phyloP scores from a whole-genome alignment of 73 alveolate genomes.

The Tetrahymena elliotti region DNA sequence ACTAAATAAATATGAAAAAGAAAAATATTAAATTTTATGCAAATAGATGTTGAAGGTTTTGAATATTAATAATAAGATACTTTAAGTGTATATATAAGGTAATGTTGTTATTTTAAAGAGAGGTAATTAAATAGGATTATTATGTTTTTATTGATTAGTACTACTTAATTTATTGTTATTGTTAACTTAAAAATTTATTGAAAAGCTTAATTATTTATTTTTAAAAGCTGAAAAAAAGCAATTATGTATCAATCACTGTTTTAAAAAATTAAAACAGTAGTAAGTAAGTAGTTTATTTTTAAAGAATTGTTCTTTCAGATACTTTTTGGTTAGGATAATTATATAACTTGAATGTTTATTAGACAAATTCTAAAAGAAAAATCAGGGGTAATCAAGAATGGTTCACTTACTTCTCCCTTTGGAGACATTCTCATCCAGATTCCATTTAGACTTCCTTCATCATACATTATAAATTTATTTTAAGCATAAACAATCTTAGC shows the following conservation, averaged over 20 bases:
- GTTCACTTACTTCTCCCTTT: neutral
- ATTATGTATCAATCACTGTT: no score
- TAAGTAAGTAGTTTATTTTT: no score
- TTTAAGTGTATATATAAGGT: neutral
- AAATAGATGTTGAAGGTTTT: neutral
- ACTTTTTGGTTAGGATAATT: neutral
- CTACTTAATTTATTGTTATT: neutral
- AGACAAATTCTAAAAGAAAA: neutral
- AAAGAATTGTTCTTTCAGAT: neutral
- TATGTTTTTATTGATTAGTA: neutral
- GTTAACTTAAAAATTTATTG: neutral
- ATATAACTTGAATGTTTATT: neutral
- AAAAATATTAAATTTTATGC: neutral
- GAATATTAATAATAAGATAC: neutral
- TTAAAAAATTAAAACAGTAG: no score
- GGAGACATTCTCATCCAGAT: neutral
- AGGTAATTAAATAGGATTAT: neutral
- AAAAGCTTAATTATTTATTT: neutral
- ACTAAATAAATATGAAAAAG: neutral
- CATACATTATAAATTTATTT: neutral
- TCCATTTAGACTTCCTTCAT: neutral
- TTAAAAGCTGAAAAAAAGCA: neutral
- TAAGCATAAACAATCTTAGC: neutral
- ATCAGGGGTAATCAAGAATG: neutral
- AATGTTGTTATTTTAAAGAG: neutral